Conservation (phyloP, 192 early-diverging fungal genomes). For the Coemansia sp. region DNA sequence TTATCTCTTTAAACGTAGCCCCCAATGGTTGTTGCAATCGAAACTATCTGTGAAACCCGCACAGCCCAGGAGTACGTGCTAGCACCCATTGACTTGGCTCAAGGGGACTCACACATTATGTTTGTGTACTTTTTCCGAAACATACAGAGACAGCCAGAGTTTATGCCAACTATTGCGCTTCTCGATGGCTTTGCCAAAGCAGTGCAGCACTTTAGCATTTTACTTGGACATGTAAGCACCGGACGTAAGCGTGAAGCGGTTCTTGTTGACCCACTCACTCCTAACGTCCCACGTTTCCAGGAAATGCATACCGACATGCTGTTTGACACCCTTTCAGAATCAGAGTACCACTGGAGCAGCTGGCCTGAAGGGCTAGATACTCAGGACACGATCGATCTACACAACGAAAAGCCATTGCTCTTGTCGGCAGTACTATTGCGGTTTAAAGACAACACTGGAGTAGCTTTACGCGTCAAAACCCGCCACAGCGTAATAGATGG, state of each 20-base stretch:
- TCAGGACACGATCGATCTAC: slow-evolving; percentile 6
- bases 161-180: slow-evolving; percentile 16
- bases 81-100: slow-evolving; percentile 14
- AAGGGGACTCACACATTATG: slow-evolving; percentile 23
- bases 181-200: slow-evolving; percentile 7
- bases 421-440: slow-evolving; percentile 14
- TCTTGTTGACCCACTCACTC: neutral
- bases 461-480: slow-evolving; percentile 13
- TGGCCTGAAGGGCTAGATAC: slow-evolving; percentile 17
- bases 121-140: slow-evolving; percentile 26
- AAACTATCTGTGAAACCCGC: neutral
- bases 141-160: neutral
- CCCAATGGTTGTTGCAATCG: slow-evolving; percentile 6
- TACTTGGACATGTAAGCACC: slow-evolving; percentile 6
- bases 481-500: slow-evolving; percentile 23
- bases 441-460: slow-evolving; percentile 14
- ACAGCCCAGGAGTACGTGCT: slow-evolving; percentile 6
- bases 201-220: slow-evolving; percentile 10
- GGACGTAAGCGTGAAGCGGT: neutral
- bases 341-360: slow-evolving; percentile 9
- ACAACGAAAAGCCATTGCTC: neutral
- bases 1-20: neutral
- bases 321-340: neutral
- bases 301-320: slow-evolving; percentile 6
- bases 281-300: slow-evolving; percentile 9